Conservation (phyloP, 228 moss, liverwort and hornwort genomes). For the Sphagnum magellanicum region DNA sequence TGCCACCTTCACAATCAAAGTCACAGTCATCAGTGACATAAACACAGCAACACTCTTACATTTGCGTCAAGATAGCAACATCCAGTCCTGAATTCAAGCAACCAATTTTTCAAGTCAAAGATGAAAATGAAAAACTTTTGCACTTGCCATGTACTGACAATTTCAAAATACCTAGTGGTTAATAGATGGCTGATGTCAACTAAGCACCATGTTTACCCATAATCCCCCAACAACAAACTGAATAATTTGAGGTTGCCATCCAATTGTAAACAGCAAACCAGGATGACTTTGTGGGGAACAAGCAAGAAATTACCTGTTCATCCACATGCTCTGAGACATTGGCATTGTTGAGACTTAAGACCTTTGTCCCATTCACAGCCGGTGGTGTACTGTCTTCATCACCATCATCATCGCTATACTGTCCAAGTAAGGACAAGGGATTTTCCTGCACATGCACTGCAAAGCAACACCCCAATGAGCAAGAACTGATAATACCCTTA, state of each 20-base stretch:
- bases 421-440: conserved; percentile 51
- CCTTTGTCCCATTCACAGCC: conserved; percentile 26
- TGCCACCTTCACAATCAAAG: conserved; percentile 38
- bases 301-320: conserved; percentile 30
- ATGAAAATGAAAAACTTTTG: no score
- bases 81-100: no score
- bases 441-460: conserved; percentile 63
- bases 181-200: no score
- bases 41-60: no score
- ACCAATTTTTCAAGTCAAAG: no score
- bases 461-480: conserved; percentile 20
- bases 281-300: neutral
- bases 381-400: conserved; percentile 19
- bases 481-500: neutral
- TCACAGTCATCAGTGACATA: no score
- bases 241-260: neutral
- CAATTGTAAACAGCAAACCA: neutral
- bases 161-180: no score
- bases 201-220: no score
- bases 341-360: conserved; percentile 19
- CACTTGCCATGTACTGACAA: no score
- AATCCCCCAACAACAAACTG: neutral
- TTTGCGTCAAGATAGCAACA: no score
- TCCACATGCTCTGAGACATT: conserved; percentile 33
- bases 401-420: conserved; percentile 67